Evolutionary conservation across 805 yeast species (phyloP).

Genomic region (Nakazawaea molendinolei): DNA sequence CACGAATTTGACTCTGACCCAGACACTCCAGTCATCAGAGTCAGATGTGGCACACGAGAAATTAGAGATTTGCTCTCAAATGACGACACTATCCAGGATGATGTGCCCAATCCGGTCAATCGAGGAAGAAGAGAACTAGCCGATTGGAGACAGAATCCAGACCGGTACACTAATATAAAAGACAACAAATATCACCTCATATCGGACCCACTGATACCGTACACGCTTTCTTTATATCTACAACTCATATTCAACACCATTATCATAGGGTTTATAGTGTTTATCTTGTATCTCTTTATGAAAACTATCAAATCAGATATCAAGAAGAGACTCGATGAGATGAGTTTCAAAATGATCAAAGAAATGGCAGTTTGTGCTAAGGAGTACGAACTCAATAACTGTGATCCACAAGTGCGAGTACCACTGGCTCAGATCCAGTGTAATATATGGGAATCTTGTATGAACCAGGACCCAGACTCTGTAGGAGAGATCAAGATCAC

Average conservation of each 20-base stretch:
- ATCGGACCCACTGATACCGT: constrained; percentile 32
- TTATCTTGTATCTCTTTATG: constrained; percentile 25
- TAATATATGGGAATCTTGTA: constrained; percentile 71
- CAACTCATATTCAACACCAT: constrained; percentile 30
- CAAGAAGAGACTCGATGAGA: constrained; percentile 56
- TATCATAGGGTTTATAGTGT: constrained; percentile 25
- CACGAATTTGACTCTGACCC: too few species aligned
- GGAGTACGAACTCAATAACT: constrained; percentile 65
- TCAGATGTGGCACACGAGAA: too few species aligned
- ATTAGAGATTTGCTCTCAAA: too few species aligned
- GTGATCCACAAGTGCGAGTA: constrained; percentile 55
- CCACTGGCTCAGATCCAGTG: constrained; percentile 74
- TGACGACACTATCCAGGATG: too few species aligned
- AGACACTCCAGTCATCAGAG: too few species aligned
- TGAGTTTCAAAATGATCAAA: constrained; percentile 50
- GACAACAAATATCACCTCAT: neutral
- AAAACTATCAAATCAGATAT: constrained; percentile 47
- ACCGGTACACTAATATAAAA: neutral
- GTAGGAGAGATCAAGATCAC: constrained; percentile 63
- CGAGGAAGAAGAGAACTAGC: too few species aligned
- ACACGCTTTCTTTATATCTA: constrained; percentile 33
- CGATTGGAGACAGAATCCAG: too few species aligned
- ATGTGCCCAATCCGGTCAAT: too few species aligned
- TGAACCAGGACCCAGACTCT: constrained; percentile 66
- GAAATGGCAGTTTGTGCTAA: constrained; percentile 65